Evolutionary conservation across 495 filamentous ascomycete genomes (phyloP), one percentile per base, ranked within the genome.

Genomic region (Penicillium bovifimosum): DNA sequence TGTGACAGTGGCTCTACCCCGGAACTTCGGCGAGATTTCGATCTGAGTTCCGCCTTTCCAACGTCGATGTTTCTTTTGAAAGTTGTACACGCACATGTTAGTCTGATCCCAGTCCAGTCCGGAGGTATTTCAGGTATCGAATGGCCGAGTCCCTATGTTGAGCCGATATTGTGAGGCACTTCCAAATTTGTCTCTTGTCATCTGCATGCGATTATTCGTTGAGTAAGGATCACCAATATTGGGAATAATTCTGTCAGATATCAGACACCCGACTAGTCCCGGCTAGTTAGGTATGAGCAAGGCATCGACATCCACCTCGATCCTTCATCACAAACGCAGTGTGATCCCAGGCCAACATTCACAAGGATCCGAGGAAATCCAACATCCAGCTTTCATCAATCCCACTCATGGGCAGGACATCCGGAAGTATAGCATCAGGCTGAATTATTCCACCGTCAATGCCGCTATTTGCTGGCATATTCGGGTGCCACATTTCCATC

Each of bases 351-450:
- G 7, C 11, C 13, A 13, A 48, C 2, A 3, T 27, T 61, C 51
- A 61, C 36, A 61, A 29, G 0, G 59, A 55, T 6, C 62, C 59
- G 48, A 65, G 55, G 1, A 65, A 47, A 4, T 65, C 59, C 51
- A 60, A 46, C 59, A 65, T 65, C 62, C 62, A 65, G 13, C 44
- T 35, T 41, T 65, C 62, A 28, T 65, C 62, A 39, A 65, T 52
- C 8, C 48, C 53, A 55, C 24, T 43, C 24, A 56, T 42, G 8
- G 53, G 48, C 31, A 63, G 28, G 7, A 41, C 39, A 9, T 54
- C 44, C 17, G 41, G 33, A 7, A 62, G 42, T 14, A 50, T 32
- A 24, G 54, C 27, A 20, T 35, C 52, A 5, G 55, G 14, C 8
- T 48, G 34, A 28, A 53, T 35, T 16, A 54, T 56, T 4, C 46